Evolutionary conservation across 148 eudicot genomes (phyloP).

Genomic region (Gaultheria prostrata): DNA sequence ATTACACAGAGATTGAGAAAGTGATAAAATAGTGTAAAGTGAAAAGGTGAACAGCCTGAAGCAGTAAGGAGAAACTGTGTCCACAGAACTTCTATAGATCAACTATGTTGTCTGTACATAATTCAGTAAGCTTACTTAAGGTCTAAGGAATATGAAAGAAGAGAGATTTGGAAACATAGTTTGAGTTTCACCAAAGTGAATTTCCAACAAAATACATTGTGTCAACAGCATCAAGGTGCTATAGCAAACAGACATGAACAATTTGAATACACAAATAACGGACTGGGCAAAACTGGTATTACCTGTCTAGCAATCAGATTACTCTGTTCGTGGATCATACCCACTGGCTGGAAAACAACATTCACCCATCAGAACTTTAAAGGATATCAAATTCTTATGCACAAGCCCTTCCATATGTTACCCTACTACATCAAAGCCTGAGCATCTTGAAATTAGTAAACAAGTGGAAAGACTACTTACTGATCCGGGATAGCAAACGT

Average conservation of each 20-base stretch:
- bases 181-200: background rate
- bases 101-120: background rate
- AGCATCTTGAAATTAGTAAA: constrained; percentile 16
- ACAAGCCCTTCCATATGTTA: background rate
- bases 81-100: background rate
- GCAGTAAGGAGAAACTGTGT: background rate
- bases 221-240: background rate
- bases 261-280: background rate
- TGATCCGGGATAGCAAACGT: constrained; percentile 73
- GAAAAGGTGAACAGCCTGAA: background rate
- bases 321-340: constrained; percentile 87
- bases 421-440: background rate
- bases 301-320: constrained; percentile 88
- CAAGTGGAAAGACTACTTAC: constrained; percentile 41
- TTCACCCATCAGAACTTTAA: constrained; percentile 4
- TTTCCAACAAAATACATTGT: background rate
- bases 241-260: background rate
- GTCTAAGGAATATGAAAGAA: background rate
- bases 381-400: constrained; percentile 2
- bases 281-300: constrained; percentile 4
- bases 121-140: background rate
- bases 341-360: constrained; percentile 72
- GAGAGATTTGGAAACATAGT: background rate
- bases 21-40: background rate
- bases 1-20: background rate